Evolutionary conservation across 2,329 filamentous ascomycete genomes (phyloP).

Genomic region (Hirsutella rhossiliensis): DNA sequence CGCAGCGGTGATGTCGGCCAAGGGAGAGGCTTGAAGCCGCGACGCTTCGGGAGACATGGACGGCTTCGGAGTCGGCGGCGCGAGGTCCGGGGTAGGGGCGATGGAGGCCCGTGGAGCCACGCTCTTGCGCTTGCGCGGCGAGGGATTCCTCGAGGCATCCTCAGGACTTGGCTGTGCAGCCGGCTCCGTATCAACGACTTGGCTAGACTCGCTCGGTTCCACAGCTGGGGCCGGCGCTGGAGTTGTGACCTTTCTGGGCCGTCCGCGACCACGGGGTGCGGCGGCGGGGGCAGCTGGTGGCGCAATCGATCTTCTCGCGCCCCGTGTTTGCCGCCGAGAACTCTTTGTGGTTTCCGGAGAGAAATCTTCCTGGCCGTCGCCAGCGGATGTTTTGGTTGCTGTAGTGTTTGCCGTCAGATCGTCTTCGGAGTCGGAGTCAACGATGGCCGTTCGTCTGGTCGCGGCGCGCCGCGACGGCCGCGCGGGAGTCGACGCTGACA

Average conservation of each 20-base stretch:
- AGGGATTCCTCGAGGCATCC: slow-evolving; percentile 25
- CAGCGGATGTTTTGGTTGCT: slow-evolving; percentile 37
- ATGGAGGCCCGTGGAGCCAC: slow-evolving; percentile 28
- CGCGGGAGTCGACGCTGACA: slow-evolving; percentile 20
- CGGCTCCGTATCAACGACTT: slow-evolving; percentile 19
- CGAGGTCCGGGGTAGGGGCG: slow-evolving; percentile 25
- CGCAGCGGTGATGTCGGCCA: slow-evolving; percentile 61
- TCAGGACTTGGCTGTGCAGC: slow-evolving; percentile 20
- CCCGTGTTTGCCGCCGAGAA: slow-evolving; percentile 36
- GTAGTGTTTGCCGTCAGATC: slow-evolving; percentile 45
- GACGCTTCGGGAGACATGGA: slow-evolving; percentile 46
- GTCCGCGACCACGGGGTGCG: slow-evolving; percentile 27
- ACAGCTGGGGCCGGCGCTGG: background rate
- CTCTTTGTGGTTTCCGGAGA: slow-evolving; percentile 56
- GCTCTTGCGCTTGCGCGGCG: slow-evolving; percentile 59
- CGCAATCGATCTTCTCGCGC: slow-evolving; percentile 31
- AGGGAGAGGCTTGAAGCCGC: slow-evolving; percentile 40
- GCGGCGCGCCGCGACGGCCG: slow-evolving; percentile 30
- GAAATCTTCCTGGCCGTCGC: slow-evolving; percentile 56
- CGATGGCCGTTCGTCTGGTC: slow-evolving; percentile 57
- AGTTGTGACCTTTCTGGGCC: slow-evolving; percentile 27
- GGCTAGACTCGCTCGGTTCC: slow-evolving; percentile 20
- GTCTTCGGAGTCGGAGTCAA: slow-evolving; percentile 67
- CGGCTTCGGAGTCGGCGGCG: slow-evolving; percentile 33
- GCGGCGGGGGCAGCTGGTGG: slow-evolving; percentile 28